Evolutionary conservation across 176 grass and related monocot species (phyloP).

Genomic region (Zea mays): DNA sequence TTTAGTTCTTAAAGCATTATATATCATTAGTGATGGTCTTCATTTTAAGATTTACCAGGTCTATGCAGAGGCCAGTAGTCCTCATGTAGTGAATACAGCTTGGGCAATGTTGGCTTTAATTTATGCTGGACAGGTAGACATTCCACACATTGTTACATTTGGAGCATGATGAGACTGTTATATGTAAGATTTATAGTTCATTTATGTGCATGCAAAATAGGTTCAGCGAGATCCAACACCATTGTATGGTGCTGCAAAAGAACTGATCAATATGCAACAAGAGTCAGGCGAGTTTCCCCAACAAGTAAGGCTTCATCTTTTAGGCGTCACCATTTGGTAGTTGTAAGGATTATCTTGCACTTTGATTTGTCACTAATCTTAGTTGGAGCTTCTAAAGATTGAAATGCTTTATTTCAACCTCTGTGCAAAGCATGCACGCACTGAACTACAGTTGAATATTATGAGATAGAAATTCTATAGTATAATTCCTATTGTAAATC

Average conservation of each 20-base stretch:
- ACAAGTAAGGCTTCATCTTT: conserved; percentile 37
- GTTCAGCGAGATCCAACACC: conserved; percentile 40
- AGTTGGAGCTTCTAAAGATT: background rate
- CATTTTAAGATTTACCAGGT: background rate
- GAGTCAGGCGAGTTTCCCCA: conserved; percentile 53
- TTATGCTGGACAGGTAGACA: conserved; percentile 44
- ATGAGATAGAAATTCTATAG: background rate
- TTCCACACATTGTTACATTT: background rate
- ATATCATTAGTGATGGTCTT: background rate
- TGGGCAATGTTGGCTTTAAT: conserved; percentile 64
- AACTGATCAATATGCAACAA: conserved; percentile 47
- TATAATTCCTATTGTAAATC: background rate
- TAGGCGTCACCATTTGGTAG: background rate
- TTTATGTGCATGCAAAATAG: background rate
- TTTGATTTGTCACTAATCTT: background rate
- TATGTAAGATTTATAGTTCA: background rate
- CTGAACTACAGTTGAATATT: background rate
- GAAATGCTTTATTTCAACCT: background rate
- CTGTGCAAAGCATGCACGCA: background rate
- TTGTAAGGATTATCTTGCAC: background rate
- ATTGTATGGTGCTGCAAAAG: conserved; percentile 37
- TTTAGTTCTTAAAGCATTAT: background rate
- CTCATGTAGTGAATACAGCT: conserved; percentile 56
- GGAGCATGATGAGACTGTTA: background rate
- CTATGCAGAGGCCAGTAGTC: background rate